Conservation (phyloP, 495 filamentous ascomycete species). For the Lasiosphaeris hirsuta region DNA sequence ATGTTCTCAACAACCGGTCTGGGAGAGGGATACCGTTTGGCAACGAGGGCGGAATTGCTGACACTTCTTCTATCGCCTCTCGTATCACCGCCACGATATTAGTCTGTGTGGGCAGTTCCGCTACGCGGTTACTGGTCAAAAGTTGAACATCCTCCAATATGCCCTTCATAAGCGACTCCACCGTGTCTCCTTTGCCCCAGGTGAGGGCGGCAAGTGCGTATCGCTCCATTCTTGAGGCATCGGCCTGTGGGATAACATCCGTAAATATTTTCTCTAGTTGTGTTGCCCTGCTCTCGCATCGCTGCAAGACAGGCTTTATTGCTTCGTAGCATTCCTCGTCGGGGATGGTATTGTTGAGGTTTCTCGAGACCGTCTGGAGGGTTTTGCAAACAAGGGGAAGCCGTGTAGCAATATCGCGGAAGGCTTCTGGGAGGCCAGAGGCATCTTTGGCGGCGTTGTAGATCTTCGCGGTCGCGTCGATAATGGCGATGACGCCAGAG, state of each 20-base stretch:
- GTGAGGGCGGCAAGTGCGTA: neutral
- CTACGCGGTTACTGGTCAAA: neutral
- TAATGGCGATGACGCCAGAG: neutral
- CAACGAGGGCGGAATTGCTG: neutral
- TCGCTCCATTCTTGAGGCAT: neutral
- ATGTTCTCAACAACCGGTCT: neutral
- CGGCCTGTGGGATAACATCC: neutral
- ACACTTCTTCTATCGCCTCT: too few relatives aligned
- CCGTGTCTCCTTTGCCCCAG: slow-evolving; percentile 1
- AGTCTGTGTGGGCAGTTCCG: neutral
- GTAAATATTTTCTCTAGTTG: neutral
- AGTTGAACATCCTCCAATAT: neutral
- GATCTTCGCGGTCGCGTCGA: neutral
- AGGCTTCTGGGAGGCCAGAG: slow-evolving; percentile 1
- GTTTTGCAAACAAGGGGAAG: neutral
- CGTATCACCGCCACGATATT: too few relatives aligned
- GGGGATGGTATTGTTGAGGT: neutral
- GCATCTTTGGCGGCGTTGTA: neutral
- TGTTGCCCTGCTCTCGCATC: neutral
- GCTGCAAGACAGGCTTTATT: neutral
- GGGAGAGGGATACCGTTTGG: neutral
- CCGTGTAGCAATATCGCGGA: slow-evolving; percentile 1
- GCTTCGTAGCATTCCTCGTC: neutral
- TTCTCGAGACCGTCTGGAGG: neutral
- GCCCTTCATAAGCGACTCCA: neutral